Conservation (phyloP, 1,284 basidiomycete genomes). For the Caloboletus firmus region DNA sequence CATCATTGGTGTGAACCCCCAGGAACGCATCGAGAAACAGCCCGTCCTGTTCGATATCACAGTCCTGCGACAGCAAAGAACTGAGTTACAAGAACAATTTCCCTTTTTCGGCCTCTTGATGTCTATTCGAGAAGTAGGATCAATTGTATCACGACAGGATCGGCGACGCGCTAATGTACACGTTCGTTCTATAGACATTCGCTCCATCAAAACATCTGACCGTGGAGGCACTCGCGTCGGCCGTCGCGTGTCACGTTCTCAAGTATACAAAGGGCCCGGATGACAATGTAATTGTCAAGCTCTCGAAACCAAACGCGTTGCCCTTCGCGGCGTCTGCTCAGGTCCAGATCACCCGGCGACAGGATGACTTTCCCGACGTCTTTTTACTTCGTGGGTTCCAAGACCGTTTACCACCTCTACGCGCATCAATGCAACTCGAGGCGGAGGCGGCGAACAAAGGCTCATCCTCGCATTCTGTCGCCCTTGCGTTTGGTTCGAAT, state of each 20-base stretch:
- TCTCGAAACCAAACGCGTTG: slow-evolving; percentile 77
- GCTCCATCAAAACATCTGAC: slow-evolving; percentile 53
- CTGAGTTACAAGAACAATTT: not conserved
- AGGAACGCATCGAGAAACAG: slow-evolving; percentile 5
- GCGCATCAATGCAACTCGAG: not conserved
- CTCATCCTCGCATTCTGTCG: slow-evolving; percentile 47
- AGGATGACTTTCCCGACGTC: slow-evolving; percentile 8
- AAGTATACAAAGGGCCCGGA: slow-evolving; percentile 18
- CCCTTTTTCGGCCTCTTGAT: slow-evolving; percentile 11
- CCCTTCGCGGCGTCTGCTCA: slow-evolving; percentile 51
- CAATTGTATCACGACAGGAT: not conserved
- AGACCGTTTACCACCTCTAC: not conserved
- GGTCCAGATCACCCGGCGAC: slow-evolving; percentile 14
- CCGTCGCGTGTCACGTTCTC: slow-evolving; percentile 51
- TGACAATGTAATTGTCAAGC: slow-evolving; percentile 53
- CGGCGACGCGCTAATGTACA: not conserved
- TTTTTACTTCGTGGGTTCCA: not conserved
- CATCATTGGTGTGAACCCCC: slow-evolving; percentile 8
- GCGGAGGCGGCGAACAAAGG: no score
- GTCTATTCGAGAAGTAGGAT: slow-evolving; percentile 14
- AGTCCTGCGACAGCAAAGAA: not conserved
- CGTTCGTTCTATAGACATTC: slow-evolving; percentile 16
- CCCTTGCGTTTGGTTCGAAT: slow-evolving; percentile 88
- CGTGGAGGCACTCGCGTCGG: slow-evolving; percentile 71
- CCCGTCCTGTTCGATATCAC: slow-evolving; percentile 10